Percentiles rank a stretch among this genome's conserved stretches.
phyloP scores from a whole-genome alignment of 352 stramenopile species.

The Albugo laibachii region DNA sequence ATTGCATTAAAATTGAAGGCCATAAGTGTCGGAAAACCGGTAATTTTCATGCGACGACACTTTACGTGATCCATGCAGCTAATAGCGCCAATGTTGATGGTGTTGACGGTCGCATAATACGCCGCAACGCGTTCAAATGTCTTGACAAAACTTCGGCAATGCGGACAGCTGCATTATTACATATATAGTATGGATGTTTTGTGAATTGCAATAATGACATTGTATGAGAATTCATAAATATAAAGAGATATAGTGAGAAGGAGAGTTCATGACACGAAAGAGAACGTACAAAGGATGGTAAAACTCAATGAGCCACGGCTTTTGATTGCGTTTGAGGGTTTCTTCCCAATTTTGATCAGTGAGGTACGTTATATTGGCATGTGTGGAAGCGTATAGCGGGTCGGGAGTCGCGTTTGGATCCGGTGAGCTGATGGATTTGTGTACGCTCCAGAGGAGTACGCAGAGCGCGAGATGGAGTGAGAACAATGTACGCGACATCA shows the following conservation, averaged over 20 bases:
- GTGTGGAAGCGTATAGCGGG: conserved; percentile 52
- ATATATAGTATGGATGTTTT: no score
- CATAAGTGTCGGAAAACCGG: conserved; percentile 64
- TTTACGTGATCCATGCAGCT: conserved; percentile 79
- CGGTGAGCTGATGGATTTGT: no score
- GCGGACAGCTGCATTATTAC: conserved; percentile 26
- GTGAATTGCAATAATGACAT: no score
- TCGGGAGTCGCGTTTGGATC: conserved; percentile 4
- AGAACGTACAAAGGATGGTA: conserved; percentile 73
- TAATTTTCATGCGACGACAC: conserved; percentile 54
- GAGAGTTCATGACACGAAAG: not conserved
- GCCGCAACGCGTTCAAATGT: conserved; percentile 36
- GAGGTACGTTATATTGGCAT: conserved; percentile 74
- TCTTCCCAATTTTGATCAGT: conserved; percentile 69
- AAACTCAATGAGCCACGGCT: conserved; percentile 70
- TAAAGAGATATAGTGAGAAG: not conserved
- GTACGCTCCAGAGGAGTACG: no score
- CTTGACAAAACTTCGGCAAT: conserved; percentile 63
- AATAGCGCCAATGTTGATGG: conserved; percentile 50
- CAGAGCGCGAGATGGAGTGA: no score
- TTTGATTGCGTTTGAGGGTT: conserved; percentile 46
- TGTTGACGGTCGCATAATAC: conserved; percentile 47
- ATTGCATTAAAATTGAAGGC: conserved; percentile 64
- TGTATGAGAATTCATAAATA: no score
- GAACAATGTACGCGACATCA: no score